Percentiles rank a stretch among this genome's conserved stretches.
Evolutionary conservation across 176 grass and related monocot species (phyloP).

Genomic region (Phragmites australis): DNA sequence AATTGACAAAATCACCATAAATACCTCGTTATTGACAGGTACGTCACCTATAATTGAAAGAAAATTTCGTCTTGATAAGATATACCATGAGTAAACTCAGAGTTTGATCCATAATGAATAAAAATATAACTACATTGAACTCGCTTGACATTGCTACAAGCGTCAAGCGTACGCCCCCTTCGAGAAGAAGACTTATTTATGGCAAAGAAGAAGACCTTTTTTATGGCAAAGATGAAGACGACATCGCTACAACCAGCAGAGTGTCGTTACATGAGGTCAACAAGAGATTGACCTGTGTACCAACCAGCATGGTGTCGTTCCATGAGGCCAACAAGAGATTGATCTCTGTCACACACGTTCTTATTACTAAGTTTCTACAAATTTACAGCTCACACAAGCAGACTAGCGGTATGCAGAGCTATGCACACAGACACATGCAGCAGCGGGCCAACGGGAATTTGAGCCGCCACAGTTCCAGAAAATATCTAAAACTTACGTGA

Average conservation of each 20-base stretch:
- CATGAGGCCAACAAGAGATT: not conserved
- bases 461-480: not conserved
- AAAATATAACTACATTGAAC: too few species aligned
- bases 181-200: too few species aligned
- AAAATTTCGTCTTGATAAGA: too few species aligned
- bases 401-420: not conserved
- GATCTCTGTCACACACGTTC: not conserved
- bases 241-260: not conserved
- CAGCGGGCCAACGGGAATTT: conserved; percentile 2
- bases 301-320: not conserved
- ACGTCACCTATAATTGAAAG: too few species aligned
- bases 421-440: not conserved
- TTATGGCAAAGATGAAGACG: not conserved
- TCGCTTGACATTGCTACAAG: too few species aligned
- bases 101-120: too few species aligned
- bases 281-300: not conserved
- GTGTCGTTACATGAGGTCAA: not conserved
- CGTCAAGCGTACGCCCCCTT: too few species aligned
- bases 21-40: too few species aligned
- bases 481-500: not conserved
- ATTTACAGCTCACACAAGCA: not conserved
- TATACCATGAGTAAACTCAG: too few species aligned
- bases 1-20: too few species aligned
- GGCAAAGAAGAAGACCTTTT: not conserved
- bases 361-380: too few species aligned